Base-by-base conservation (phyloP, 202 grass and related monocot species). In the Panicum hallii region DNA sequence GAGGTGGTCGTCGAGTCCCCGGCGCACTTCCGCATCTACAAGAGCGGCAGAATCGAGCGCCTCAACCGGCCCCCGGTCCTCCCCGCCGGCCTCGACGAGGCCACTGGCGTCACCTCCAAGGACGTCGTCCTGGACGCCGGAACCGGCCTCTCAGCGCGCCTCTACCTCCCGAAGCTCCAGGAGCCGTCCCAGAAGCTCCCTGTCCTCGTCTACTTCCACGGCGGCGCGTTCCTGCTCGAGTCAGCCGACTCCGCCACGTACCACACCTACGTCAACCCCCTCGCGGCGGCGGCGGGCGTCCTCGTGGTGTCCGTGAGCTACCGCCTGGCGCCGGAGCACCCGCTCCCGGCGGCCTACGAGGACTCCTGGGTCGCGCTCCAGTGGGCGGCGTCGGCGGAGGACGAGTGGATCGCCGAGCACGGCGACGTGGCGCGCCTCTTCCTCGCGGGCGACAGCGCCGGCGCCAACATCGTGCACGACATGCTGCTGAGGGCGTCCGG, bases 371-470 rank as follows among this genome's bases (percentile, higher is more conserved):
- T 48, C 15, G 86, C 80, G 52, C 60, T 89, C 48, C 87, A 58
- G 66, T 94, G 92, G 92, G 86, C 75, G n/a, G 30, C 67, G 58
- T 77, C 78, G 6, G 71, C 68, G n/a, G 56, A 56, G 78, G 92
- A 94, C 61, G 70, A 44, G 6, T 94, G 92, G 92, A 53, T 94
- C 14, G 5, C 70, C 20, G 86, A 89, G 69, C 86, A 84, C 84
- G 86, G 89, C 11, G 83, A 94, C 83, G 1, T 54, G 38, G 42
- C 10, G 43, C 69, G 70, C 62, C 50, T 93, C 65, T 93, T 88
- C 79, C 58, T 93, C 67, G 81, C 91, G 54, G 91, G 91, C 69
- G 91, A 88, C 84, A 93, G 88, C 65, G 85, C 91, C 17, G 91
- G 91, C 36, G 91, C 49, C 3, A 93, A 90, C 73, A 93, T 93